These are phyloP conservation scores for Astrocystis sublimbata DNA, from an alignment of 495 filamentous ascomycete genomes.

Conservation along the genomic window DNA sequence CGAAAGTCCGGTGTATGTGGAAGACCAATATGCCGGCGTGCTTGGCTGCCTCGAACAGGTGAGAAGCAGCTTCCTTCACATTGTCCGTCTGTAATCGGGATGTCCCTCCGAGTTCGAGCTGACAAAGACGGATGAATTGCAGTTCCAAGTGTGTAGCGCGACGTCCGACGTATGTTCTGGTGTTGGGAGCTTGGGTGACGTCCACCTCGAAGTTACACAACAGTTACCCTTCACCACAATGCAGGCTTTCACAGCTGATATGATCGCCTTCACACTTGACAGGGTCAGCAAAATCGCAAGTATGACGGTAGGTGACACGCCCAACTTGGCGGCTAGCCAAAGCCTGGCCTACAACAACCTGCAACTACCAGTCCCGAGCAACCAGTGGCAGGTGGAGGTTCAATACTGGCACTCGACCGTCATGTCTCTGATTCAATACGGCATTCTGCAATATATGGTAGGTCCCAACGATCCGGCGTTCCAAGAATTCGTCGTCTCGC, in stretches of 20 bases:
- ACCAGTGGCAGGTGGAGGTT: conserved; percentile 19
- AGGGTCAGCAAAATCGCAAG: neutral
- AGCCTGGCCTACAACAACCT: neutral
- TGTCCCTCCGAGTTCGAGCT: too few relatives aligned
- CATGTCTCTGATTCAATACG: conserved; percentile 8
- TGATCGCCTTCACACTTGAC: neutral
- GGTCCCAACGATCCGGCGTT: neutral
- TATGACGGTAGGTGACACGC: neutral
- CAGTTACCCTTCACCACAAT: neutral
- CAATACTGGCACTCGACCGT: conserved; percentile 4
- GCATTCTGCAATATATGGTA: neutral
- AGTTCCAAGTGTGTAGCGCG: neutral
- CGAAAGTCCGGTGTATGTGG: too few relatives aligned
- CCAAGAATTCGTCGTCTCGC: neutral
- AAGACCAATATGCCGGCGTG: conserved; percentile 2
- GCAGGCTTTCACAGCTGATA: neutral
- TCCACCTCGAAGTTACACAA: neutral
- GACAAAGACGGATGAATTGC: neutral
- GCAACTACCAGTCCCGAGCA: conserved; percentile 6
- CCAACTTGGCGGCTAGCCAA: neutral
- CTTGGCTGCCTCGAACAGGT: conserved; percentile 15
- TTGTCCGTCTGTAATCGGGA: neutral
- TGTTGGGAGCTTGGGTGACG: neutral
- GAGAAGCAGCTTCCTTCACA: neutral
- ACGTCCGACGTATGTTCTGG: neutral